Percentiles rank a stretch among this genome's conserved stretches.
Conservation (phyloP, 2,329 filamentous ascomycete species). For the Ceratocystis cacaofunesta region DNA sequence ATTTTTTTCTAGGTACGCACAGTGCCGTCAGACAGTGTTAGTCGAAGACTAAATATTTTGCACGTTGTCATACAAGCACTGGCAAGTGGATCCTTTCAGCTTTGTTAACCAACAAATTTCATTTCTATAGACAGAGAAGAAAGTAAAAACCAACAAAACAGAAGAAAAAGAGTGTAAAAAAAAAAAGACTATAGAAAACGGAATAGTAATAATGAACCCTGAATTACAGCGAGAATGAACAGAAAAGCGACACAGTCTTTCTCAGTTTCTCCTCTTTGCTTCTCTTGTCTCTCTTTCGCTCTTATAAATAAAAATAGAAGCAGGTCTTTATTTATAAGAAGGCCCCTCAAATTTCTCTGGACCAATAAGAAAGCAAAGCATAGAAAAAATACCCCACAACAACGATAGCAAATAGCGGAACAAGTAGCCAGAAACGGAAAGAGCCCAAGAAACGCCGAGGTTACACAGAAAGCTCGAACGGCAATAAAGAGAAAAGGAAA, state of each 20-base stretch:
- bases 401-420: neutral
- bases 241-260: neutral
- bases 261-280: no score
- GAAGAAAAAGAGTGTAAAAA: neutral
- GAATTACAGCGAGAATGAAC: neutral
- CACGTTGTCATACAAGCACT: neutral
- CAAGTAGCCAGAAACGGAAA: neutral
- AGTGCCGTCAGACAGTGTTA: neutral
- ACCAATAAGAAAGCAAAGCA: neutral
- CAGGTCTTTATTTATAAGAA: neutral
- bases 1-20: neutral
- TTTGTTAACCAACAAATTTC: neutral
- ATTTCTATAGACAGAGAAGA: neutral
- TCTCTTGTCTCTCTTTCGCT: neutral
- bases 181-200: neutral
- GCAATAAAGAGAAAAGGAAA: neutral
- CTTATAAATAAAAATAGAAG: neutral
- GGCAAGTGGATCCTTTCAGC: neutral
- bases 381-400: neutral
- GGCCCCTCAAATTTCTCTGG: conserved; percentile 3
- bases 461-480: neutral
- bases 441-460: neutral
- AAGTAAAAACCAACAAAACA: neutral
- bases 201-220: neutral
- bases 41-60: no score